Base-by-base conservation (phyloP, 148 eudicot species). In the Fagopyrum tataricum region DNA sequence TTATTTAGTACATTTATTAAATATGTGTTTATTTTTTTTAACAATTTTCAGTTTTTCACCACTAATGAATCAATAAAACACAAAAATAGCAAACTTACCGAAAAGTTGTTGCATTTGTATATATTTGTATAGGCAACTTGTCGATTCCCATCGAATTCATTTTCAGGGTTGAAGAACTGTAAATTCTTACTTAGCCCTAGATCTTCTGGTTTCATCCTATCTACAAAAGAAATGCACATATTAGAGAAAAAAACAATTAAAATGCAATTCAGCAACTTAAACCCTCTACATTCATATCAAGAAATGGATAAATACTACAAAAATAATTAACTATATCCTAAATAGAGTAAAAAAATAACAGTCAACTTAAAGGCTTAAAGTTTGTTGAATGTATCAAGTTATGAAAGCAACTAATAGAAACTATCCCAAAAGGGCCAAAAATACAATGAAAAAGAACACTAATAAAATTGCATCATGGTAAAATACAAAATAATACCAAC, bases 161-260 rank as follows among this genome's bases (percentile, higher is more conserved):
- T 70, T 77, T 73, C 73, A 31, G 85, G 81, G 9, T 86, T 81
- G 79, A 90, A 88, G 75, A 92, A 92, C 10, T 76, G 92, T 44
- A 86, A 72, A 74, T 87, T 83, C 76, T 75, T 61, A 49, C 89
- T 81, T 44, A 92, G 80, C 21, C 97, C 93, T 26, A 92, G 82
- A 87, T 90, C 97, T 78, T 87, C 96, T 2, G 97, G 96, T 68
- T 62, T 76, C 91, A 92, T 83, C 40, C 73, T 71, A 82, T 92
- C 97, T 92, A 73, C 71, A 79, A 55, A 75, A 74, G 37, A 31
- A 31, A 31, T 31, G 37, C 1, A 31, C 37, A 31, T 0, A 31
- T 31, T 31, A 31, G 37, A 31, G 37, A 31, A 31, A 26, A 26
- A 31, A n/a, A n/a, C n/a, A n/a, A n/a, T n/a, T n/a, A n/a, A n/a